Base-by-base conservation (phyloP, 2,329 filamentous ascomycete genomes). In the Xylariales sp. region DNA sequence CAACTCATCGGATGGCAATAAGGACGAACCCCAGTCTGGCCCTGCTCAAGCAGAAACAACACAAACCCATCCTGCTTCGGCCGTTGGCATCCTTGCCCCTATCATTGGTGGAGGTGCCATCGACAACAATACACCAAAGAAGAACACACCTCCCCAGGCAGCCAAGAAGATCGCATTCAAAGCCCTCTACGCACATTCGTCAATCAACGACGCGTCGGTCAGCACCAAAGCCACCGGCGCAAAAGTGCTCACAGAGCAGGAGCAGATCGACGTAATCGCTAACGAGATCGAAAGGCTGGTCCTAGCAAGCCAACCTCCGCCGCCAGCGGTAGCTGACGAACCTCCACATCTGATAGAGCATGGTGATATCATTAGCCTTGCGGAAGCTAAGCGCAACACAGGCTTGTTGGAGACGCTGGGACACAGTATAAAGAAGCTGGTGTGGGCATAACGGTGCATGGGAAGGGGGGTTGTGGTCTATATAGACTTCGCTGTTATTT, bases 391-490 rank as follows among this genome's bases (percentile, higher is more conserved):
- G 72, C 85, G 78, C 67, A 89, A 83, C 43, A 96, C 91, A 0
- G 87, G 89, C 0, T 72, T 94, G 51, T 60, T 97, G 37, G 91
- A 96, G 62, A 83, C 91, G 58, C 64, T 94, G 54, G 88, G 89
- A 2, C 89, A 97, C 67, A 85, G 84, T 42, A 73, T 97, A 52
- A 96, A 95, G 76, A 95, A 88, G 69, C 65, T 97, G 57, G 89
- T 98, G 11, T 97, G 93, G 93, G 76, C 76, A 33, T 74, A 53
- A 40, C 36, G 27, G 18, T 14, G 23, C 15, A 33, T 13, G n/a
- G n/a, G n/a, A n/a, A n/a, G n/a, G n/a, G n/a, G n/a, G n/a, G n/a
- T n/a, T n/a, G n/a, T n/a, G n/a, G n/a, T n/a, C n/a, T n/a, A n/a
- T n/a, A n/a, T n/a, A n/a, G n/a, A n/a, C n/a, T n/a, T n/a, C n/a